Conservation (phyloP, 108 stramenopile genomes). For the Cyclotella sp. region DNA sequence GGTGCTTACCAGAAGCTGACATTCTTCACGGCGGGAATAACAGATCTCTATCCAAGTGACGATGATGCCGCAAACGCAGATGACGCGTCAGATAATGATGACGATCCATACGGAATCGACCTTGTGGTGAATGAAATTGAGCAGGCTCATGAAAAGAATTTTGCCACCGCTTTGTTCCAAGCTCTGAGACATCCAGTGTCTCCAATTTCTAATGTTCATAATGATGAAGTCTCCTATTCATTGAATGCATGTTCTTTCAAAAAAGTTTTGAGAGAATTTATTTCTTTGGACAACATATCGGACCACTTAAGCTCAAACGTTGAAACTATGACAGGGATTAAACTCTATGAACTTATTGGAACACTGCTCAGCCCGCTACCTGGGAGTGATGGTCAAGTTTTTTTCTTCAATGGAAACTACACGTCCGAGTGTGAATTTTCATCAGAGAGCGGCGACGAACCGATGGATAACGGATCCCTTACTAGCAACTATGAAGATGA, state of each 20-base stretch:
- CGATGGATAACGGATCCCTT: neutral
- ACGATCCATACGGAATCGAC: slow-evolving; percentile 59
- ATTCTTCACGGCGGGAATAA: slow-evolving; percentile 75
- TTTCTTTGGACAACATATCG: slow-evolving; percentile 39
- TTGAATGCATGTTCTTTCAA: slow-evolving; percentile 30
- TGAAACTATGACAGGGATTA: slow-evolving; percentile 42
- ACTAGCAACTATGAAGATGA: slow-evolving; percentile 1
- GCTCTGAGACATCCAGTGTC: slow-evolving; percentile 48
- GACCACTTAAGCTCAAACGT: slow-evolving; percentile 30
- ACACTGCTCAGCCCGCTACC: slow-evolving; percentile 59
- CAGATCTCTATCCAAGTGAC: slow-evolving; percentile 70
- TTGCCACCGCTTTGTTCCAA: slow-evolving; percentile 63
- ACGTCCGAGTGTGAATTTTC: neutral
- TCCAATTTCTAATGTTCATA: slow-evolving; percentile 25
- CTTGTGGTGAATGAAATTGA: slow-evolving; percentile 62
- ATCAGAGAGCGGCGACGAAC: neutral
- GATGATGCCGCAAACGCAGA: slow-evolving; percentile 64
- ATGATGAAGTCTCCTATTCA: slow-evolving; percentile 32
- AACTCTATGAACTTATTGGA: slow-evolving; percentile 53
- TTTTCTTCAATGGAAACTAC: slow-evolving; percentile 56
- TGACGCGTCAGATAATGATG: slow-evolving; percentile 50
- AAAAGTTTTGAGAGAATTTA: slow-evolving; percentile 21
- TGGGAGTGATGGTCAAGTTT: slow-evolving; percentile 51
- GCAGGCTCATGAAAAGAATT: slow-evolving; percentile 56
- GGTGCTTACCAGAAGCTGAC: slow-evolving; percentile 51